phyloP scores from a whole-genome alignment of 768 basidiomycete species.

The Pisolithus sp. region DNA sequence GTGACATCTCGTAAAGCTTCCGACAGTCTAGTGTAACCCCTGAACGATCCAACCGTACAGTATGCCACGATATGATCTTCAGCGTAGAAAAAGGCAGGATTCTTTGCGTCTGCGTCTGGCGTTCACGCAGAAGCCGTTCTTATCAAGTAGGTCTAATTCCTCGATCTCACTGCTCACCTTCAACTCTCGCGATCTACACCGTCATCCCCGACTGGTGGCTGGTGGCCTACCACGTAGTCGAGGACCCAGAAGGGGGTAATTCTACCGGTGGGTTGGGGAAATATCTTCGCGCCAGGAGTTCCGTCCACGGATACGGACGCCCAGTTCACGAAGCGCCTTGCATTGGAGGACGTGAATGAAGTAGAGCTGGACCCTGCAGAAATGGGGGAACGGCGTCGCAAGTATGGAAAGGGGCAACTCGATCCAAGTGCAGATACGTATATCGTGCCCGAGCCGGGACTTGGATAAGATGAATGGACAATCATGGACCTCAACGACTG shows the following conservation, averaged over 20 bases:
- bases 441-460: no score
- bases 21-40: no score
- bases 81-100: no score
- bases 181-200: neutral
- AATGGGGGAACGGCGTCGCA: slow-evolving; percentile 40
- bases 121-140: no score
- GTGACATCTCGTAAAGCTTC: no score
- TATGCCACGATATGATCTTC: no score
- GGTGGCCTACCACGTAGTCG: slow-evolving; percentile 24
- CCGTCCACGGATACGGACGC: slow-evolving; percentile 52
- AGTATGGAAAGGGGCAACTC: slow-evolving; percentile 51
- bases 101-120: no score
- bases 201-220: slow-evolving; percentile 5
- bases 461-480: no score
- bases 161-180: neutral
- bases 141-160: no score
- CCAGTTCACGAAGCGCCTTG: slow-evolving; percentile 56
- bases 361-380: slow-evolving; percentile 37
- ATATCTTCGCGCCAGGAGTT: slow-evolving; percentile 63
- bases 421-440: no score
- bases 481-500: no score
- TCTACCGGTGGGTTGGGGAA: slow-evolving; percentile 69
- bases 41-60: no score
- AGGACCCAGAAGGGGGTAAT: slow-evolving; percentile 44
- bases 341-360: slow-evolving; percentile 52